Conservation (phyloP, 2,329 filamentous ascomycete genomes). For the Xylaria digitata region DNA sequence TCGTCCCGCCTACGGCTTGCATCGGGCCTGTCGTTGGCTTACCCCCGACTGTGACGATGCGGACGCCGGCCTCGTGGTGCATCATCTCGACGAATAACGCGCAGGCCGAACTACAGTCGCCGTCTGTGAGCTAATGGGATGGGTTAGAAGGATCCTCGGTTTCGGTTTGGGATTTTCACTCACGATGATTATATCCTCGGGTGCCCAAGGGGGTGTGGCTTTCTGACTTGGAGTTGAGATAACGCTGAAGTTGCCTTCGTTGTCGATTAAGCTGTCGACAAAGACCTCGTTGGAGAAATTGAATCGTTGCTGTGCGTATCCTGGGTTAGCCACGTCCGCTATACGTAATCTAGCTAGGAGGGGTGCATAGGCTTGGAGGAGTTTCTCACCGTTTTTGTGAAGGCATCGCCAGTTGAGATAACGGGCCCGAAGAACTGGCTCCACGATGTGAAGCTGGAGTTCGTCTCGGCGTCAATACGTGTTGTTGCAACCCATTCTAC, state of each 20-base stretch:
- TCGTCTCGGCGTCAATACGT: slow-evolving; percentile 42
- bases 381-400: slow-evolving; percentile 35
- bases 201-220: no score
- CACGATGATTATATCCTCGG: slow-evolving; percentile 35
- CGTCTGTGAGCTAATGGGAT: slow-evolving; percentile 44
- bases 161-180: neutral
- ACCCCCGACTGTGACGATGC: slow-evolving; percentile 58
- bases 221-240: no score
- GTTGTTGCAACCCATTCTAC: slow-evolving; percentile 42
- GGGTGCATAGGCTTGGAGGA: no score
- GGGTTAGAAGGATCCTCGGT: slow-evolving; percentile 1
- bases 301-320: slow-evolving; percentile 15
- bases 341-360: no score
- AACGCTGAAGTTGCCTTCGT: no score
- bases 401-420: slow-evolving; percentile 29
- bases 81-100: slow-evolving; percentile 50
- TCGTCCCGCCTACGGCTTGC: slow-evolving; percentile 74
- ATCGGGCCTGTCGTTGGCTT: slow-evolving; percentile 65
- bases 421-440: slow-evolving; percentile 38
- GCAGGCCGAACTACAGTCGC: slow-evolving; percentile 49
- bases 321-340: neutral
- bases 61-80: slow-evolving; percentile 50
- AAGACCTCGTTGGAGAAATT: no score
- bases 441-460: slow-evolving; percentile 40
- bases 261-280: no score